Base-by-base conservation (phyloP, 2,329 filamentous ascomycete genomes). In the Aspergillus japonicus region DNA sequence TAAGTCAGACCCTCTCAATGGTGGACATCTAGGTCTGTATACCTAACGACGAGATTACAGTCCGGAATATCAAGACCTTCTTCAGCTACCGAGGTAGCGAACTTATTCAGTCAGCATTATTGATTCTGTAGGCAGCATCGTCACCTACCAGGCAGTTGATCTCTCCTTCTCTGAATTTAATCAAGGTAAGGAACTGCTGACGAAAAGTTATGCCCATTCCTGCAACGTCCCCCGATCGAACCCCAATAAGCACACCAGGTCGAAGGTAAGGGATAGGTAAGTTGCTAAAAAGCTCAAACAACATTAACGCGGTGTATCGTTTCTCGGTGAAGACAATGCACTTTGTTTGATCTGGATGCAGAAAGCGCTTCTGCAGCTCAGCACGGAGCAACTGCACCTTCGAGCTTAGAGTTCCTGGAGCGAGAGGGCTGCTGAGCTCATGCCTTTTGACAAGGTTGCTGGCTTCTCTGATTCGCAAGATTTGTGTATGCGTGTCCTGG, bases 281-380 rank as follows among this genome's bases (percentile, higher is more conserved):
- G 1, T 75, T 72, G 0, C 79, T 74, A 62, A 96, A 89, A 0
- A 96, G 78, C 48, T 89, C 86, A 1, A 84, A 79, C 1, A 99
- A 78, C 16, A 96, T 75, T 19, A 86, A 84, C 0, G 93, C 94
- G 0, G 92, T 94, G 64, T 89, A 86, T 47, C 92, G 83, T 71
- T 89, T 84, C 62, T 91, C 83, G 0, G 96, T 92, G 73, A 99
- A 98, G 0, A 98, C 85, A 57, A 99, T 96, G 69, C 92, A 96
- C 61, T 88, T 87, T 29, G 83, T 80, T 6, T 86, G 81, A 1
- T 80, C 81, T 2, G 80, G 75, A 2, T 80, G 74, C 33, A 83
- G 77, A 68, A 92, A 97, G 53, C 88, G 83, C 7, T 85, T 74
- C 3, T 75, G 71, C 1, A 98, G 79, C 57, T 87, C 85, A 2